phyloP scores from a whole-genome alignment of 371 early-diverging fungal species.

The Mortierella sp. region DNA sequence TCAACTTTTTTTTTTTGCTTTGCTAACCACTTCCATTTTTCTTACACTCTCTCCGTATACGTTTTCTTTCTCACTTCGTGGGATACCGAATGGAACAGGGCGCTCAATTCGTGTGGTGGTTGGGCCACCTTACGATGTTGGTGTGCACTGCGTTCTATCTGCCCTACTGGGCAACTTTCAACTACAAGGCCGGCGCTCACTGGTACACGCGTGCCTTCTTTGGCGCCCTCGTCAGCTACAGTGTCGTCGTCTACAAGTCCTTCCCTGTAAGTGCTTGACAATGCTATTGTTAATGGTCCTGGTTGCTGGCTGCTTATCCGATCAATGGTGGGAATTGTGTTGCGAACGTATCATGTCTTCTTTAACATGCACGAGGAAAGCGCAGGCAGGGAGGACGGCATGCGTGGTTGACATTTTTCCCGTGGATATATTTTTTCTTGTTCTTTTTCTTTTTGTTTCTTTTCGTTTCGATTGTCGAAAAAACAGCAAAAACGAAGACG shows the following conservation, averaged over 20 bases:
- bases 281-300: background rate
- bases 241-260: conserved; percentile 90
- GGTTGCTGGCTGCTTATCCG: background rate
- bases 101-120: conserved; percentile 73
- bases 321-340: background rate
- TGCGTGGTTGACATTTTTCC: background rate
- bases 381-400: background rate
- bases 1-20: background rate
- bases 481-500: background rate
- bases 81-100: conserved; percentile 55
- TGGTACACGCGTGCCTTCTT: conserved; percentile 57
- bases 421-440: background rate
- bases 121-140: conserved; percentile 52
- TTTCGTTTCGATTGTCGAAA: background rate
- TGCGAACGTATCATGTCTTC: too few species aligned
- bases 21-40: background rate
- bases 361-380: background rate
- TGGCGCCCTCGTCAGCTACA: conserved; percentile 83
- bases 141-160: conserved; percentile 46
- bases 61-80: background rate
- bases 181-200: conserved; percentile 44
- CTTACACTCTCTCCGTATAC: background rate
- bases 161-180: conserved; percentile 52
- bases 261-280: conserved; percentile 73
- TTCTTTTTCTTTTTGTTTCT: background rate